Base-by-base conservation (phyloP, 1,284 basidiomycete species). In the Marasmius fiardii region DNA sequence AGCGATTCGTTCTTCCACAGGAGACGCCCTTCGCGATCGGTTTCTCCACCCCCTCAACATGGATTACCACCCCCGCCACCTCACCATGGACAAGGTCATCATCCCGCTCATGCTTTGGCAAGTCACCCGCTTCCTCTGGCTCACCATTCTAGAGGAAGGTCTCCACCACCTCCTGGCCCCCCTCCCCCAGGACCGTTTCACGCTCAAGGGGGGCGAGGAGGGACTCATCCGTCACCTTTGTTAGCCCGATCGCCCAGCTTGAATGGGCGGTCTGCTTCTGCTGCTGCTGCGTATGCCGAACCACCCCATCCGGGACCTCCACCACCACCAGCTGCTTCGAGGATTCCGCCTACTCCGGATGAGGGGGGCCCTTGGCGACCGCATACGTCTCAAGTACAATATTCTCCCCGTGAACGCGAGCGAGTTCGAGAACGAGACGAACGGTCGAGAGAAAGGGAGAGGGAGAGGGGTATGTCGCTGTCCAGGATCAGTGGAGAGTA, bases 21-120 rank as follows among this genome's bases (percentile, higher is more conserved):
- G n/a, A 65, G 71, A 35, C 74, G 73, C 5, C 71, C 75, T 1
- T 86, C 86, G 1, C 71, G 81, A 11, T 85, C 84, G 1, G 70
- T 71, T 33, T 77, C 77, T 0, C 85, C 86, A 0, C 78, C 81
- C n/a, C 72, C 76, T n/a, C 77, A 75, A 35, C 70, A 63, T 47
- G 65, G 68, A 56, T 73, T 57, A 69, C 76, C 80, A 0, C 77
- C 82, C 8, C 75, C 71, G 20, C 72, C 75, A 0, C 64, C 73
- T 0, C 82, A 78, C 66, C 75, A 71, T 28, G 57, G 64, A 1
- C 83, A 80, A 53, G 72, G 77, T 1, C 39, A 41, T 41, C 39
- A 41, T 20, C 39, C 7, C 20, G 16, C 39, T 2, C 39, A 41
- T 41, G 12, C 35, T 37, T 37, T 37, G 35, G 68, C 69, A 39